Conservation (phyloP, 768 basidiomycete genomes). For the Termitomyces heimii region DNA sequence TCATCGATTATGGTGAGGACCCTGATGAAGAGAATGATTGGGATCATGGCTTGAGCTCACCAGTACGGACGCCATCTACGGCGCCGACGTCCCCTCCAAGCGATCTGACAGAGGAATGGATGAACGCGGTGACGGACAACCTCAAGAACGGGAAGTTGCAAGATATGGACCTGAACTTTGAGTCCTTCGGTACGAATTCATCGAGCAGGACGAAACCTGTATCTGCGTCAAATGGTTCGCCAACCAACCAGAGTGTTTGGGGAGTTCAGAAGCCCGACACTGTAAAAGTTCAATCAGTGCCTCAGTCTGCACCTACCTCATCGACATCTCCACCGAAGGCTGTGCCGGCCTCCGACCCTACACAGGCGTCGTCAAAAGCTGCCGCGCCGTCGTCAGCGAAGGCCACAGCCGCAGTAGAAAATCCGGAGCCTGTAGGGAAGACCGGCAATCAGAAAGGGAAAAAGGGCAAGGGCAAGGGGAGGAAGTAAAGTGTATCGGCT, state of each 20-base stretch:
- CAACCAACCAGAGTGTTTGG: constrained; percentile 2
- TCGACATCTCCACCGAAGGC: constrained; percentile 8
- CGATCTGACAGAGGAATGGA: constrained; percentile 20
- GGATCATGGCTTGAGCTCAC: constrained; percentile 15
- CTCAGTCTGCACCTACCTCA: constrained; percentile 8
- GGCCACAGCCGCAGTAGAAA: constrained; percentile 6
- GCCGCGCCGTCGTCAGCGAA: neutral
- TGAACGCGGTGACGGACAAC: constrained; percentile 19
- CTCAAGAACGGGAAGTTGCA: constrained; percentile 15
- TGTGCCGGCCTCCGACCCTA: neutral
- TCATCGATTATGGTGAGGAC: constrained; percentile 27
- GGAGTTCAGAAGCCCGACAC: constrained; percentile 11
- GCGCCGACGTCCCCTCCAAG: constrained; percentile 22
- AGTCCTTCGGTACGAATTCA: constrained; percentile 3
- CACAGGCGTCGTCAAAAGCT: neutral
- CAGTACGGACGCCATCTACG: constrained; percentile 21
- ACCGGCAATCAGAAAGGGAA: constrained; percentile 15
- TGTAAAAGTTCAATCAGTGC: constrained; percentile 13
- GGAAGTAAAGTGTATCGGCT: constrained; percentile 3
- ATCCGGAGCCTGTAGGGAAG: constrained; percentile 13
- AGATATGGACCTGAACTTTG: constrained; percentile 6
- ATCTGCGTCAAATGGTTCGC: neutral
- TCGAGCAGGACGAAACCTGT: constrained; percentile 1
- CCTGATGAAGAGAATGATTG: constrained; percentile 15
- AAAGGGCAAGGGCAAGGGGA: constrained; percentile 17